Percentiles rank a stretch among this genome's conserved stretches.
Conservation (phyloP, 2,329 filamentous ascomycete species). For the Alternaria novae-zelandiae region DNA sequence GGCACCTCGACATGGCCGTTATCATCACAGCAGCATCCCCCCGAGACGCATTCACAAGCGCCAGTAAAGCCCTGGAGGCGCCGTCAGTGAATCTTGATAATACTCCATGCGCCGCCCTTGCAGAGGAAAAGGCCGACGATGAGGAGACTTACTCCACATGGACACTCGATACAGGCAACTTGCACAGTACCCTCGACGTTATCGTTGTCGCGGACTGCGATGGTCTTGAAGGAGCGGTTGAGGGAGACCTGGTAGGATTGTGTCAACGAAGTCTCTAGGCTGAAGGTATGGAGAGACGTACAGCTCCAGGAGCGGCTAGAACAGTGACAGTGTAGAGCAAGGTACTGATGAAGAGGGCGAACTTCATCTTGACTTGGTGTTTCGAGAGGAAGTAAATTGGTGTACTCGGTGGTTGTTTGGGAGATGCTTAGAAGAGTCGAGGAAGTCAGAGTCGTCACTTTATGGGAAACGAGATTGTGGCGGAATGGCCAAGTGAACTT, state of each 20-base stretch:
- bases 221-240: conserved; percentile 8
- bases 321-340: conserved; percentile 3
- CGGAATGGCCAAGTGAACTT: not conserved
- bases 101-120: not conserved
- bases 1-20: not conserved
- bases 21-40: conserved; percentile 4
- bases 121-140: not conserved
- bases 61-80: not conserved
- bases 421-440: not conserved
- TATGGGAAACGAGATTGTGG: not conserved
- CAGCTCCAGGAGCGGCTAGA: conserved; percentile 9
- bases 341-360: conserved; percentile 1
- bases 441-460: not conserved
- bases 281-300: not conserved
- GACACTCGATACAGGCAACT: conserved; percentile 10
- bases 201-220: not conserved
- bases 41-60: not conserved
- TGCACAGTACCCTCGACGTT: not conserved
- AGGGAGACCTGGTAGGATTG: not conserved
- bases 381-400: not conserved
- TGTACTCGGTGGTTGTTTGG: not conserved
- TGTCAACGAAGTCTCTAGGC: not conserved
- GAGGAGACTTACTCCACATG: conserved; percentile 1
- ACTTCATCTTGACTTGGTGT: conserved; percentile 2
- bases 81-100: not conserved